Evolutionary conservation across 257 asterid genomes (phyloP), one percentile per base, ranked within the genome.

Genomic region (Cordia subcordata): DNA sequence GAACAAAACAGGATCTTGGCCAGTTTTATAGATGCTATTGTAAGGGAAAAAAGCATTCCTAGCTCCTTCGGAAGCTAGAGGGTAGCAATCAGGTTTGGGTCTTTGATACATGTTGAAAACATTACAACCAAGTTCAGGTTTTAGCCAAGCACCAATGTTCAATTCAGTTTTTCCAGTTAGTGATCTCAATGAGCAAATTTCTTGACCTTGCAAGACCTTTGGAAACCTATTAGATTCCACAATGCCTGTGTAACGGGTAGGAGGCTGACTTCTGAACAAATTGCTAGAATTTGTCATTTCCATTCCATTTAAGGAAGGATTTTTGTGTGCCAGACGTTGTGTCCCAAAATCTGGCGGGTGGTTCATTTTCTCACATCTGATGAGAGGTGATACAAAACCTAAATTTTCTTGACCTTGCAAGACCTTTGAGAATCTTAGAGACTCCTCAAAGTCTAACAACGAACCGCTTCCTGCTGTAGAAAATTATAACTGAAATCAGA

Each of bases 121-220:
- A 49, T 49, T 13, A 15, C 20, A 49, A 49, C 35, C 35, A 27
- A 27, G 35, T 27, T 27, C 35, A 59, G 88, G 86, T 60, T 76
- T 85, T 14, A 83, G 73, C 92, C 89, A 85, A 19, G 77, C 67
- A 60, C 82, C 82, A 35, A 74, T 71, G 63, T 62, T 71, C 18
- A 70, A 56, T 69, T 79, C 86, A 55, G 61, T 71, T 77, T 82
- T 88, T 67, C 89, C 84, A 27, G 85, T 67, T 55, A 88, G 81
- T 42, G 90, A 81, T 73, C 84, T 84, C 76, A 82, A 68, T 21
- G 93, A 82, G 77, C 93, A 86, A 82, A 93, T 86, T 93, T 93
- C 97, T 93, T 93, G 99, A 93, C 99, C 99, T 93, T 93, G 99
- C 97, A 93, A 93, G 97, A 93, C 99, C 97, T 79, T 85, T 61